phyloP scores from a whole-genome alignment of 345 rosid species.

The Cardamine resedifolia region DNA sequence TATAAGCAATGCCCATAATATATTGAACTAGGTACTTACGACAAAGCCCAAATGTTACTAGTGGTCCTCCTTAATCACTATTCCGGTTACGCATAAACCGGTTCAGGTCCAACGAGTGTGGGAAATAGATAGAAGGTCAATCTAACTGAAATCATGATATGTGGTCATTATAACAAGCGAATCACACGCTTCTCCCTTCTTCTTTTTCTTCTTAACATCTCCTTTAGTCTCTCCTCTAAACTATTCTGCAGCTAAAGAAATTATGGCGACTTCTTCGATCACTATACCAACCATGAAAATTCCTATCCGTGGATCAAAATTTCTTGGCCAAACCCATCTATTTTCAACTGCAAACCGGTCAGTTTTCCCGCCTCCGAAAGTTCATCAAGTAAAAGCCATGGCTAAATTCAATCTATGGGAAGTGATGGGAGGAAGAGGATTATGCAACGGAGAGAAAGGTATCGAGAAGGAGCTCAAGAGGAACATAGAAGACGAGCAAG shows the following conservation, averaged over 20 bases:
- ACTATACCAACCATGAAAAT: conserved; percentile 48
- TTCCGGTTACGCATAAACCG: conserved; percentile 15
- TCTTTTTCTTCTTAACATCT: background rate
- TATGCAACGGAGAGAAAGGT: conserved; percentile 82
- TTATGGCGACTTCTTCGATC: conserved; percentile 60
- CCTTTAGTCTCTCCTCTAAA: background rate
- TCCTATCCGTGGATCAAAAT: conserved; percentile 41
- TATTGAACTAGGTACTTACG: background rate
- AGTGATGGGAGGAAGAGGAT: conserved; percentile 87
- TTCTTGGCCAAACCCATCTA: conserved; percentile 44
- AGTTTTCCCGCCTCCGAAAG: conserved; percentile 30
- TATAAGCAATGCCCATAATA: background rate
- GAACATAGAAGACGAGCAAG: conserved; percentile 37
- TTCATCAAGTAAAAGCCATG: conserved; percentile 25
- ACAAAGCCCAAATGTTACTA: conserved; percentile 10
- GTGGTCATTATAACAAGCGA: conserved; percentile 32
- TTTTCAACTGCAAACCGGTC: conserved; percentile 38
- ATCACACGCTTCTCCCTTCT: conserved; percentile 2
- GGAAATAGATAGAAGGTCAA: conserved; percentile 27
- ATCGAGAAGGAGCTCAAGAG: conserved; percentile 59
- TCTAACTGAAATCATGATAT: conserved; percentile 39
- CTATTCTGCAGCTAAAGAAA: background rate
- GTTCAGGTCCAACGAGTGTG: background rate
- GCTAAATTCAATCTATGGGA: conserved; percentile 68
- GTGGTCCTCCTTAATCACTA: background rate